Base-by-base conservation (phyloP, 2,329 filamentous ascomycete species). In the Cytospora chrysosperma region DNA sequence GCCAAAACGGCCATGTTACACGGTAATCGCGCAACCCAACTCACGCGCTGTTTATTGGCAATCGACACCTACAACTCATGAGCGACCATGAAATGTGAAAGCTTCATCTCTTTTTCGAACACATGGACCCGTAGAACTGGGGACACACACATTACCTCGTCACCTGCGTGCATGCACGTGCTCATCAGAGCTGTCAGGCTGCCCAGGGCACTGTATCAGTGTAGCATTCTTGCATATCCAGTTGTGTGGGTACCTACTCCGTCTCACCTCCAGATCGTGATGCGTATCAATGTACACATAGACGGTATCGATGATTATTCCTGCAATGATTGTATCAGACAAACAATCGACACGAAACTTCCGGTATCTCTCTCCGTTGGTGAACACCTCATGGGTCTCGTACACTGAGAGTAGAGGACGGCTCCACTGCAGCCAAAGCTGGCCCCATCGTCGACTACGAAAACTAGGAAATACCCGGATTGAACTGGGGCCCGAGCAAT, bases 401-500 rank as follows among this genome's bases (percentile, higher is more conserved):
- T n/a, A n/a, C n/a, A n/a, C 4, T 19, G 32, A 52, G 28, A 54
- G 32, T 6, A 28, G 47, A 21, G 24, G 28, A n/a, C n/a, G n/a
- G 32, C 51, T 28, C 59, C 59, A 61, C 59, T n/a, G 24, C 52
- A 34, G 37, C 59, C 40, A 49, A 34, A 24, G 56, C 24, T 59
- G 56, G 27, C 15, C 50, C 56, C n/a, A n/a, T n/a, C n/a, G n/a
- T n/a, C n/a, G n/a, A 53, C 43, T 37, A 51, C 21, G 12, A 26
- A 61, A 24, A 28, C 51, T 26, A 55, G 59, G 59, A 49, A 40
- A 55, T 53, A 55, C 59, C 51, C 47, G 47, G 59, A n/a, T 37
- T 49, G 17, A 55, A 12, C 37, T 61, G 47, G 51, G 59, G 59
- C 51, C 59, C 59, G 59, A 55, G 49, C 58, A 34, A 61, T n/a